These are phyloP conservation scores for Dictyostelium firmibasis DNA, from an alignment of 78 protist genomes.

Conservation along the genomic window DNA sequence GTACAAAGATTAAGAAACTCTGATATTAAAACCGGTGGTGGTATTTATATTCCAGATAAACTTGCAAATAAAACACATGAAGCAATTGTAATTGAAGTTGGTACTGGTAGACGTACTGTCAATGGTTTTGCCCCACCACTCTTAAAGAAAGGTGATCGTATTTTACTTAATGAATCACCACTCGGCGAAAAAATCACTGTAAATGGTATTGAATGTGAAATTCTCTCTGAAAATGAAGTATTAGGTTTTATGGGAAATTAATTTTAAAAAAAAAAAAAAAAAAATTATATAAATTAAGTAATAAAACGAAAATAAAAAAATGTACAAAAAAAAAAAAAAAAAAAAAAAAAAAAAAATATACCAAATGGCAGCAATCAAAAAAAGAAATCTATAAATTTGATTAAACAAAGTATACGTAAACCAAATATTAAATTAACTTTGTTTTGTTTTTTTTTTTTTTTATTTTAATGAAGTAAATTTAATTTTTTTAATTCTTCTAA, in stretches of 20 bases:
- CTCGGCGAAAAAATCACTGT: slow-evolving; percentile 59
- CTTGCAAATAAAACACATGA: slow-evolving; percentile 44
- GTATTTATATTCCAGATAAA: slow-evolving; percentile 53
- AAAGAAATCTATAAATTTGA: too few relatives aligned
- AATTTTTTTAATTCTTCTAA: slow-evolving; percentile 62
- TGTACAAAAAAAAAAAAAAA: not conserved
- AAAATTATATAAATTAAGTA: not conserved
- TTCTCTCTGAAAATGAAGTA: slow-evolving; percentile 39
- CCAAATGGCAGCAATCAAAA: too few relatives aligned
- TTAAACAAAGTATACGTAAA: too few relatives aligned
- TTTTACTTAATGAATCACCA: slow-evolving; percentile 14
- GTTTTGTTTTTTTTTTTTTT: not conserved
- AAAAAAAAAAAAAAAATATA: not conserved
- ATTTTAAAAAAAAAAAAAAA: not conserved
- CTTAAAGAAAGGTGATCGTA: slow-evolving; percentile 69
- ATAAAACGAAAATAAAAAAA: not conserved
- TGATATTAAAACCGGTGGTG: slow-evolving; percentile 57
- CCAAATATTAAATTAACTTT: too few relatives aligned
- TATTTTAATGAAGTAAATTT: not conserved
- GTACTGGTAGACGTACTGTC: slow-evolving; percentile 68
- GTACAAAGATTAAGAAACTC: slow-evolving; percentile 46
- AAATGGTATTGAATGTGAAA: slow-evolving; percentile 66
- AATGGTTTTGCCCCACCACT: slow-evolving; percentile 38
- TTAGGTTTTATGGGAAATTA: slow-evolving; percentile 48
- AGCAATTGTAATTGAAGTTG: slow-evolving; percentile 50